These are phyloP conservation scores for Penicillium coffeae DNA, from an alignment of 495 filamentous ascomycete genomes.

Conservation along the genomic window DNA sequence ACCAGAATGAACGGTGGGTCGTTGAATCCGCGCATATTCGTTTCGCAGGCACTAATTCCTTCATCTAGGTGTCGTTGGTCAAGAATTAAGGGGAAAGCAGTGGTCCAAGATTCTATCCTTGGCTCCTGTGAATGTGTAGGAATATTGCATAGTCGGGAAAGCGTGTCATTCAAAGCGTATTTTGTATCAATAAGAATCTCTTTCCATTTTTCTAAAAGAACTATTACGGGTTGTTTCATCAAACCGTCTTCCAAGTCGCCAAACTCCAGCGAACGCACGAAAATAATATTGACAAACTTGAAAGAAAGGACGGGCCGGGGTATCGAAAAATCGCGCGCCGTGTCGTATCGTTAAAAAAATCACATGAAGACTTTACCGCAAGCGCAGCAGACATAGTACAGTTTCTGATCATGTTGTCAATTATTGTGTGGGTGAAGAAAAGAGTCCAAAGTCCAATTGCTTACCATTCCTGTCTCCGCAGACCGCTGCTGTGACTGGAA, in stretches of 20 bases:
- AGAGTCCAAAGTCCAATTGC: too few relatives aligned
- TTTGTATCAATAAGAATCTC: constrained; percentile 10
- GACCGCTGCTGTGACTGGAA: constrained; percentile 98
- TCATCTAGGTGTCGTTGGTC: constrained; percentile 68
- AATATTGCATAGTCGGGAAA: constrained; percentile 23
- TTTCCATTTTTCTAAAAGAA: too few relatives aligned
- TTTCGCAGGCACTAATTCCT: constrained; percentile 22
- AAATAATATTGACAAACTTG: neutral
- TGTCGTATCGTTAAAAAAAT: constrained; percentile 24
- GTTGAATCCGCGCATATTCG: too few relatives aligned
- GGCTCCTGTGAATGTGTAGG: constrained; percentile 87
- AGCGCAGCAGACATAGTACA: constrained; percentile 93
- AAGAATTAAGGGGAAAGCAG: constrained; percentile 79
- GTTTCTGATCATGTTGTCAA: constrained; percentile 59
- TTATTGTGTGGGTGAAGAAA: neutral
- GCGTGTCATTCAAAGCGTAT: constrained; percentile 24
- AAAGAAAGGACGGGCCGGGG: constrained; percentile 27
- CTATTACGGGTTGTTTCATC: neutral
- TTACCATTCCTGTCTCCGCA: constrained; percentile 96
- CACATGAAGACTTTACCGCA: constrained; percentile 83
- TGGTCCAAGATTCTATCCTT: constrained; percentile 98
- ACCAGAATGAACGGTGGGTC: constrained; percentile 78
- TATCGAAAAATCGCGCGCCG: constrained; percentile 33
- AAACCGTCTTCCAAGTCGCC: constrained; percentile 1
- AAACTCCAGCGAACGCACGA: constrained; percentile 9